A percentile compares a stretch with the other conserved stretches of the same genome.
Conservation (phyloP, 805 yeast genomes). For the Saccharomycopsis amapae region DNA sequence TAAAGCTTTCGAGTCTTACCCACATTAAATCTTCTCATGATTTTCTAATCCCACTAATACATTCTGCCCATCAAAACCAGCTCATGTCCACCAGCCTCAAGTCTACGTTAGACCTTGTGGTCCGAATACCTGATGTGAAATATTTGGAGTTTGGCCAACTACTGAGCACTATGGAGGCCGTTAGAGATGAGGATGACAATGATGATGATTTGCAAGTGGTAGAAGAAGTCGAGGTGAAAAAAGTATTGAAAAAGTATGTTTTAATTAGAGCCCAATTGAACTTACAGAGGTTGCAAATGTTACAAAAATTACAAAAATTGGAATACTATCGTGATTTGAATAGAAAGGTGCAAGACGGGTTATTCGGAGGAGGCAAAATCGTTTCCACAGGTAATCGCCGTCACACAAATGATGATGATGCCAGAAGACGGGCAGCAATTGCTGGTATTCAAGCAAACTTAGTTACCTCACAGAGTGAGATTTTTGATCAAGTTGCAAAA, state of each 20-base stretch:
- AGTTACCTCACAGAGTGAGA: slow-evolving; percentile 11
- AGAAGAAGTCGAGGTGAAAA: neutral
- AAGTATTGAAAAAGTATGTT: neutral
- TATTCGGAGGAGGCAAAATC: no score
- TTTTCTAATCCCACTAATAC: slow-evolving; percentile 7
- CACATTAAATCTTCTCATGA: neutral
- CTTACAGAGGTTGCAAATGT: neutral
- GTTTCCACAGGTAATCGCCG: no score
- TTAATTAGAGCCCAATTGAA: neutral
- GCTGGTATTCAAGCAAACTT: slow-evolving; percentile 12
- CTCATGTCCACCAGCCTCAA: no score
- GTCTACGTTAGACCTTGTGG: neutral
- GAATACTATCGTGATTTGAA: neutral
- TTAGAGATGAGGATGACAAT: neutral
- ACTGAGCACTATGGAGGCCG: neutral
- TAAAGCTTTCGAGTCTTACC: neutral
- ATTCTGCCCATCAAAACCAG: neutral
- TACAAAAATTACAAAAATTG: neutral
- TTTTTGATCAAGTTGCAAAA: slow-evolving; percentile 15
- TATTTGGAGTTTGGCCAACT: slow-evolving; percentile 4
- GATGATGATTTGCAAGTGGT: slow-evolving; percentile 2
- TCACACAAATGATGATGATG: neutral
- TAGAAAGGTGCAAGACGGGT: no score
- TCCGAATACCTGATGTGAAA: slow-evolving; percentile 7
- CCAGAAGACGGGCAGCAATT: no score